phyloP scores from a whole-genome alignment of 2,329 filamentous ascomycete species.

The Aspergillus luchuensis region DNA sequence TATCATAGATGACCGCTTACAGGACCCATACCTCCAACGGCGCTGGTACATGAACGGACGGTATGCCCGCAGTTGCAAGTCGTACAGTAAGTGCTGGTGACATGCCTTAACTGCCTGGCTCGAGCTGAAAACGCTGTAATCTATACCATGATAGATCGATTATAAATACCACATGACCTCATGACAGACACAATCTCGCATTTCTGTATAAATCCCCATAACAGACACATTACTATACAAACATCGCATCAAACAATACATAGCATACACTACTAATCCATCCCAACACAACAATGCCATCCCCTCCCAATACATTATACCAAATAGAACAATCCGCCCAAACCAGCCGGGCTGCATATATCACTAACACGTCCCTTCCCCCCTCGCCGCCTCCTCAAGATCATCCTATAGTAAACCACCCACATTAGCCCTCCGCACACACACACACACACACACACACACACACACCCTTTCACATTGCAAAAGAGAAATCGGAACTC shows the following conservation, averaged over 20 bases:
- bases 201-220: background rate
- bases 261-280: background rate
- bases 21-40: background rate
- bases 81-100: background rate
- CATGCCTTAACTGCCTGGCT: background rate
- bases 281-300: background rate
- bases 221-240: background rate
- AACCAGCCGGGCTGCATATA: background rate
- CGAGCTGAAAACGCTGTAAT: background rate
- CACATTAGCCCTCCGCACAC: background rate
- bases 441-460: background rate
- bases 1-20: background rate
- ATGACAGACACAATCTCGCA: background rate
- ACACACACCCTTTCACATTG: background rate
- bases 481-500: slow-evolving; percentile 41
- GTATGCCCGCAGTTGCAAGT: background rate
- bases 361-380: background rate
- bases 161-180: background rate
- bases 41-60: background rate
- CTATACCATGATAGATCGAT: background rate
- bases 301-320: background rate
- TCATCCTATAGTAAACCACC: slow-evolving; percentile 11
- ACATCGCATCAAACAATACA: background rate
- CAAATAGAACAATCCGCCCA: background rate
- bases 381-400: background rate